These are phyloP conservation scores for Fusarium continuum DNA, from an alignment of 2,329 filamentous ascomycete species.

Conservation along the genomic window DNA sequence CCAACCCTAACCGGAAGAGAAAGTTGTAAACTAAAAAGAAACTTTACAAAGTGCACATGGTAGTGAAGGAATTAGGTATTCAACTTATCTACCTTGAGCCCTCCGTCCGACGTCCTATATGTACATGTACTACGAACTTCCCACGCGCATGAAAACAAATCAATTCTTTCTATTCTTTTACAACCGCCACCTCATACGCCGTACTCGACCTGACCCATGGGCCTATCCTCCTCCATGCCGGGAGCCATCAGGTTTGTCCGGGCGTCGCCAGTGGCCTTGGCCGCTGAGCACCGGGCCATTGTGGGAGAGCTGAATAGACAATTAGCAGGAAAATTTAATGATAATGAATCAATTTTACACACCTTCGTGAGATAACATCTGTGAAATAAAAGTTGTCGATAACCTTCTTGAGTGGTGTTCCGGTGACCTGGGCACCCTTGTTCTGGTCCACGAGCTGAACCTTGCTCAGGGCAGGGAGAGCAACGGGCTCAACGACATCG, in stretches of 20 bases:
- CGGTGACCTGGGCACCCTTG: slow-evolving; percentile 80
- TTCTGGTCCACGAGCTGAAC: slow-evolving; percentile 96
- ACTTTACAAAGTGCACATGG: slow-evolving; percentile 28
- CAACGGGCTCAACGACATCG: slow-evolving; percentile 86
- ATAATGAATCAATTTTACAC: slow-evolving; percentile 49
- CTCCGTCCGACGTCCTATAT: slow-evolving; percentile 50
- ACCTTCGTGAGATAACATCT: slow-evolving; percentile 96
- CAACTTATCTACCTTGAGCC: slow-evolving; percentile 46
- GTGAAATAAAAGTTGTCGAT: slow-evolving; percentile 99
- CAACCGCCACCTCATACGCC: slow-evolving; percentile 56
- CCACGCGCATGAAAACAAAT: slow-evolving; percentile 46
- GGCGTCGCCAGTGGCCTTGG: slow-evolving; percentile 83
- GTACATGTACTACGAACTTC: slow-evolving; percentile 50
- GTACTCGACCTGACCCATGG: slow-evolving; percentile 69
- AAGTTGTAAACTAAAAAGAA: neutral
- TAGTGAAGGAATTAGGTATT: slow-evolving; percentile 39
- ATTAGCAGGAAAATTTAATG: slow-evolving; percentile 36
- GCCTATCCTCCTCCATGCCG: slow-evolving; percentile 70
- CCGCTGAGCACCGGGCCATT: slow-evolving; percentile 96
- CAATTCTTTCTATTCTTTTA: slow-evolving; percentile 51
- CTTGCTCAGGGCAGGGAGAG: slow-evolving; percentile 81
- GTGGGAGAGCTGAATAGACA: slow-evolving; percentile 80
- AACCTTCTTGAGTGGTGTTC: slow-evolving; percentile 80
- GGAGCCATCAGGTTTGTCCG: slow-evolving; percentile 83
- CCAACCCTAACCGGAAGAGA: slow-evolving; percentile 18